Base-by-base conservation (phyloP, 306 rosid genomes). In the Gynostemma pentaphyllum region DNA sequence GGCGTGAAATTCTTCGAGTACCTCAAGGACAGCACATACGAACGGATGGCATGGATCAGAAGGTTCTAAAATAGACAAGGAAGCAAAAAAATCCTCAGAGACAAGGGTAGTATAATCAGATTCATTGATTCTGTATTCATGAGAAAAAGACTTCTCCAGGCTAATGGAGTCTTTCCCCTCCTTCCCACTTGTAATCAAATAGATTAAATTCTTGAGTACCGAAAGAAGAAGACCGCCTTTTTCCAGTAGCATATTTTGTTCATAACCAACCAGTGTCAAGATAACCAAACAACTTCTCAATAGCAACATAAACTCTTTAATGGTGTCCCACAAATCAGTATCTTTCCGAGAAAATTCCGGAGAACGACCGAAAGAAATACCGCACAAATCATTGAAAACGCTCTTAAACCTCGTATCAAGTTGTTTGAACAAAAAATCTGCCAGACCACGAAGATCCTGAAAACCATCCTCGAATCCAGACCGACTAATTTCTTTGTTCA, bases 21-120 rank as follows among this genome's bases (percentile, higher is more conserved):
- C 97, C 96, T 85, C 96, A 3, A 88, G 85, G 54, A 86, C 62
- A 3, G 85, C 55, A 67, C 81, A 78, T 24, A 88, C 68, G 72
- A 77, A 68, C 0, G 89, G 89, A 78, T 72, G 70, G 76, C 66
- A 77, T 22, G 55, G 80, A 52, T 76, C 79, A 44, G 81, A 70
- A 24, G 81, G 70, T 11, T 82, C 80, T 18, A 75, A 44, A 41
- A 81, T 70, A 62, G 72, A 67, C 30, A 78, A 45, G 46, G 74
- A 70, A 55, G 83, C 75, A 49, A 60, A 67, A 32, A 72, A 72
- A 7, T 75, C 75, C 69, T 78, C 67, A 1, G 80, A 74, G 62
- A 41, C 56, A 52, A 46, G 9, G 2, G 70, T 39, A 15, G 60
- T 1, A 46, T 49, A 50, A 36, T 23, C 47, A 39, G 26, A 67